Evolutionary conservation across 805 yeast genomes (phyloP), one percentile per base, ranked within the genome.

Genomic region (Blastobotrys attinorum): DNA sequence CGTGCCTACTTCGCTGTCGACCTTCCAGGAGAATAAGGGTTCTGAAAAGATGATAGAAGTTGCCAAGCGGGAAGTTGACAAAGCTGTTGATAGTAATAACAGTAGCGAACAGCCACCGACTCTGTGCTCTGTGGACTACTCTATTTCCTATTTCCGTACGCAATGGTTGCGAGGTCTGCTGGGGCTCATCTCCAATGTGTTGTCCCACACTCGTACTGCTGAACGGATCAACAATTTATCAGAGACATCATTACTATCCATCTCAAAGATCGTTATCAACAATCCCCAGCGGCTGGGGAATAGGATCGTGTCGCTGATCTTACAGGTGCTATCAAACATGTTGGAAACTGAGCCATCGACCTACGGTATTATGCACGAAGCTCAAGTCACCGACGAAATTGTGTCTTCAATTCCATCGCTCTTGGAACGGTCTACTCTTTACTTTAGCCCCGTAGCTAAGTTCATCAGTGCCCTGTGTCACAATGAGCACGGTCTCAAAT

Each of bases 321-420:
- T 89, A 31, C 81, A 77, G 47, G 73, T 81, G 10, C 71, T 87
- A 17, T 73, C 81, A 33, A 73, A 73, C 10, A 84, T 87, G 47
- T 78, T 89, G 22, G 90, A 89, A 58, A 83, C 82, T 51, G 97
- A 90, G 55, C 96, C 97, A 6, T 87, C 96, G 0, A 85, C 95
- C 3, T 89, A 73, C 55, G 72, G 83, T 2, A 79, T 89, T 34
- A 69, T 89, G 51, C 79, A 76, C 33, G 97, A 89, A 59, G 81
- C 94, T 0, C 75, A 77, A 0, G 76, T 84, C 1, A 76, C 89
- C 31, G 82, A 81, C 38, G 66, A 76, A 2, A 70, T 88, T 31
- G 60, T 88, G 40, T 71, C 72, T 8, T 71, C 79, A 39, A 81
- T 82, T 55, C 71, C 70, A 11, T 55, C 58, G 0, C 71, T 83